A percentile compares a stretch with the other conserved stretches of the same genome.
These are phyloP conservation scores for Pichia sp. DNA, from an alignment of 1,139 yeast genomes.

Conservation along the genomic window DNA sequence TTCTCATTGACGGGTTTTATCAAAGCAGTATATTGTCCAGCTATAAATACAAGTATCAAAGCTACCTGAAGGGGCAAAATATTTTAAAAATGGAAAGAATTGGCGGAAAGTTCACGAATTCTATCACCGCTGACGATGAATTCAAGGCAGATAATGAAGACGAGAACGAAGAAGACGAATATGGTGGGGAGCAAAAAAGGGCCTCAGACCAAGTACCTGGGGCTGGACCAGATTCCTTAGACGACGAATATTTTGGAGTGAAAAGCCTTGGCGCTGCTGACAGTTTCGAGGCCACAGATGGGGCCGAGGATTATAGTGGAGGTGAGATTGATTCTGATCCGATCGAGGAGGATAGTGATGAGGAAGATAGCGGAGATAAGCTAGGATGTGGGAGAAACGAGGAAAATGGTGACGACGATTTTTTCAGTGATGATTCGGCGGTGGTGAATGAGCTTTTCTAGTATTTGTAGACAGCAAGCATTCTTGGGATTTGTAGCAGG, in stretches of 20 bases:
- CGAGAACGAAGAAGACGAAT: conserved; percentile 17
- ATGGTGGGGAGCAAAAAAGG: conserved; percentile 2
- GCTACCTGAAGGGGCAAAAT: not conserved
- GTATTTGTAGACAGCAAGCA: not conserved
- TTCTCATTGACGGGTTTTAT: conserved; percentile 31
- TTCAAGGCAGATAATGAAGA: conserved; percentile 13
- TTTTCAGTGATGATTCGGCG: conserved; percentile 18
- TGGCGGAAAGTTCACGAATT: conserved; percentile 31
- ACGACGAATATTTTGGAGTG: conserved; percentile 18
- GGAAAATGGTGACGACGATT: conserved; percentile 15
- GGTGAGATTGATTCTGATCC: conserved; percentile 30
- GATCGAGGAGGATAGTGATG: conserved; percentile 24
- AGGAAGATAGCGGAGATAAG: conserved; percentile 14
- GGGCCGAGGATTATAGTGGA: conserved; percentile 7
- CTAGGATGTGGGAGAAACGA: not conserved
- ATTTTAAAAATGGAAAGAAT: conserved; percentile 19
- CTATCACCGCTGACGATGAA: conserved; percentile 26
- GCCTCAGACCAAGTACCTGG: not conserved
- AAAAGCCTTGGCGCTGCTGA: not conserved
- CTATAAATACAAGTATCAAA: conserved; percentile 16
- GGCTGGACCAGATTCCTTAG: conserved; percentile 3
- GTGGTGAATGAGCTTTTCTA: conserved; percentile 3
- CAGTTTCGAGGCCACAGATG: not conserved
- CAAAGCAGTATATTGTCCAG: conserved; percentile 27
- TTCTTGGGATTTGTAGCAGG: too few species aligned